Percentiles rank a stretch among this genome's conserved stretches.
phyloP scores from a whole-genome alignment of 164 flowering plant genomes.

The Liriodendron chinense region DNA sequence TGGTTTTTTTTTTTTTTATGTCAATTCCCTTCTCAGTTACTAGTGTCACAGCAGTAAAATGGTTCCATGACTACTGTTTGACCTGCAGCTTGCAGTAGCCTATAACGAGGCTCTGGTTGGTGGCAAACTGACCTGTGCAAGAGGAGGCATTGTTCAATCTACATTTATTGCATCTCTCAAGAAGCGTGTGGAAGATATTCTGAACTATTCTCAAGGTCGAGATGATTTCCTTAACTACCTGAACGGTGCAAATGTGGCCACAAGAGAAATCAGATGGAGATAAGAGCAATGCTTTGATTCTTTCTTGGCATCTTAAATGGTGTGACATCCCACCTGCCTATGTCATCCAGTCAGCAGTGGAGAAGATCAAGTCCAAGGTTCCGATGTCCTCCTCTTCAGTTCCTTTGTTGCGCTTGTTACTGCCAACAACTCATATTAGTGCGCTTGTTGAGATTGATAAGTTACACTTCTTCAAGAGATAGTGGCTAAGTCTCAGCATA shows the following conservation, averaged over 20 bases:
- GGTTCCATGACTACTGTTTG: not conserved
- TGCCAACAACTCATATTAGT: constrained; percentile 59
- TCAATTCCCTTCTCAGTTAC: too few relatives aligned
- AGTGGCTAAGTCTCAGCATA: not conserved
- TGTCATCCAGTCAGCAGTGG: constrained; percentile 41
- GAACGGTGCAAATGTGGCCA: constrained; percentile 64
- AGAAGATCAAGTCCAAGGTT: constrained; percentile 40
- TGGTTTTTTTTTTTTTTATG: too few relatives aligned
- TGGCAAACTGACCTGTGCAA: constrained; percentile 55
- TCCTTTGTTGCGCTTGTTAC: constrained; percentile 63
- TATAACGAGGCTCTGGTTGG: constrained; percentile 65
- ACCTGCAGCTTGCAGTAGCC: constrained; percentile 71
- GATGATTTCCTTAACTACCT: constrained; percentile 44
- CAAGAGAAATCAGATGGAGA: constrained; percentile 17
- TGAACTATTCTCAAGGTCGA: constrained; percentile 29
- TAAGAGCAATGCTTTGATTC: constrained; percentile 27
- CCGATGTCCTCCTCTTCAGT: constrained; percentile 34
- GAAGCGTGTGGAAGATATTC: constrained; percentile 71
- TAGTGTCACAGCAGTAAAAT: too few relatives aligned
- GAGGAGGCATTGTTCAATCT: constrained; percentile 68
- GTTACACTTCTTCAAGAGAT: constrained; percentile 15
- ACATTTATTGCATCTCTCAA: constrained; percentile 65
- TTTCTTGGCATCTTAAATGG: constrained; percentile 90
- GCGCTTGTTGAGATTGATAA: constrained; percentile 52
- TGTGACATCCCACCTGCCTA: constrained; percentile 56